Evolutionary conservation across 1,284 basidiomycete species (phyloP).

Genomic region (Mycosarcoma maydis): DNA sequence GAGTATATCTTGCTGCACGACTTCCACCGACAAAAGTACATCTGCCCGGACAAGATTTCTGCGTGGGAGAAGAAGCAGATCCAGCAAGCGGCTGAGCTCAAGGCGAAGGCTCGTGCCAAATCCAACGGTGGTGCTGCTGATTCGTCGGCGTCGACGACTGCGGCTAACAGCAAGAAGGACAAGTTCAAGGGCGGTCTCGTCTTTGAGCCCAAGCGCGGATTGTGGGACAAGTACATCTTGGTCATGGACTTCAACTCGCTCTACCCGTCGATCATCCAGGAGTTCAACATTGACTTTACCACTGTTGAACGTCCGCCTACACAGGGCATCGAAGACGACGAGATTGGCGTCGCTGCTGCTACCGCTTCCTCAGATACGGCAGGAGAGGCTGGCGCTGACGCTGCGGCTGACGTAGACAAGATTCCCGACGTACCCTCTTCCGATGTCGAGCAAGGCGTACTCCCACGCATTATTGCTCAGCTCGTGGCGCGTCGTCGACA

Average conservation of each 20-base stretch:
- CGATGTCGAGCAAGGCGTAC: conserved; percentile 82
- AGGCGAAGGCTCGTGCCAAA: conserved; percentile 41
- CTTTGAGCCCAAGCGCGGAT: conserved; percentile 92
- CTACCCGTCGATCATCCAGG: conserved; percentile 99
- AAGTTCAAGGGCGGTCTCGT: conserved; percentile 99
- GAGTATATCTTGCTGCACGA: conserved; percentile 99
- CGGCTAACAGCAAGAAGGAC: conserved; percentile 78
- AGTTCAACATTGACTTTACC: conserved; percentile 99
- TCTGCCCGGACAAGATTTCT: conserved; percentile 92
- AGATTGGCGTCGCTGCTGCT: not conserved
- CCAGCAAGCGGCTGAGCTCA: conserved; percentile 50
- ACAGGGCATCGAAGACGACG: conserved; percentile 69
- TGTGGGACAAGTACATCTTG: conserved; percentile 96
- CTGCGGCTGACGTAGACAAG: conserved; percentile 70
- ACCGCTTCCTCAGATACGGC: conserved; percentile 4
- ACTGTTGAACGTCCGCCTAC: conserved; percentile 78
- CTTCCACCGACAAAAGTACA: conserved; percentile 94
- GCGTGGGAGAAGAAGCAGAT: conserved; percentile 71
- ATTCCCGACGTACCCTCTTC: conserved; percentile 87
- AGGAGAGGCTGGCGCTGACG: conserved; percentile 21
- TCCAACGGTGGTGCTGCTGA: conserved; percentile 40
- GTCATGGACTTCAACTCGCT: conserved; percentile 99
- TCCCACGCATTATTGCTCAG: conserved; percentile 93
- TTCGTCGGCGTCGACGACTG: conserved; percentile 67
- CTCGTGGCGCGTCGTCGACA: conserved; percentile 87